Base-by-base conservation (phyloP, 2,329 filamentous ascomycete genomes). In the Fusarium sp. region DNA sequence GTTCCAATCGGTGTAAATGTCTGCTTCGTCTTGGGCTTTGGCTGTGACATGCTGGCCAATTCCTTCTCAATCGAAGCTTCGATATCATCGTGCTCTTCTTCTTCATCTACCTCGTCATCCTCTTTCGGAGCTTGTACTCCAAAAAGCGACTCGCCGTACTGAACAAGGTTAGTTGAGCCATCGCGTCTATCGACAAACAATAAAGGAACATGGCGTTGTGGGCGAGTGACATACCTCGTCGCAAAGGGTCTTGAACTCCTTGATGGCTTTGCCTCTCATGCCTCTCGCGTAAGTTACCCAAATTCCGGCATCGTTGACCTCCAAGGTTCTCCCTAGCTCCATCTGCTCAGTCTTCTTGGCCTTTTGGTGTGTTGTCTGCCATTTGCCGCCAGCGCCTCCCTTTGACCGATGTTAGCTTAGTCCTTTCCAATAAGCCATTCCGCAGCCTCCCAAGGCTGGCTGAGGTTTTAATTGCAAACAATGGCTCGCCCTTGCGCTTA, bases 271-370 rank as follows among this genome's bases (percentile, higher is more conserved):
- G 43, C 83, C 84, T 79, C 93, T 91, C 81, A 91, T 90, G 69
- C 88, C 88, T 76, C 90, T 87, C 53, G 90, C 88, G 77, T 91
- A 94, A 0, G 92, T 94, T 28, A 90, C 90, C 91, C 91, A 95
- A 62, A 95, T 89, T 7, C 92, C 92, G 54, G 85, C 83, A 74
- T 94, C 91, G 7, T 91, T 91, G 7, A 90, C 83, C 71, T 92
- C 87, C 49, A 94, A 79, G 14, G 79, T 76, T 41, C 79, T 83
- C 42, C 83, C 84, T 69, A 80, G 71, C 41, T 81, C 81, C 16
- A 79, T 79, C 64, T 79, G 77, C 52, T 80, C 77, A 21, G 81
- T 80, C 44, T 81, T 70, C 74, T 85, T 89, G 34, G 81, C 79
- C 73, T 84, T 82, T 46, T 90, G 87, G 64, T 88, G 85, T 16